Percentiles rank a stretch among this genome's conserved stretches.
phyloP scores from a whole-genome alignment of 768 basidiomycete species.

The Lactifluus echinatus region DNA sequence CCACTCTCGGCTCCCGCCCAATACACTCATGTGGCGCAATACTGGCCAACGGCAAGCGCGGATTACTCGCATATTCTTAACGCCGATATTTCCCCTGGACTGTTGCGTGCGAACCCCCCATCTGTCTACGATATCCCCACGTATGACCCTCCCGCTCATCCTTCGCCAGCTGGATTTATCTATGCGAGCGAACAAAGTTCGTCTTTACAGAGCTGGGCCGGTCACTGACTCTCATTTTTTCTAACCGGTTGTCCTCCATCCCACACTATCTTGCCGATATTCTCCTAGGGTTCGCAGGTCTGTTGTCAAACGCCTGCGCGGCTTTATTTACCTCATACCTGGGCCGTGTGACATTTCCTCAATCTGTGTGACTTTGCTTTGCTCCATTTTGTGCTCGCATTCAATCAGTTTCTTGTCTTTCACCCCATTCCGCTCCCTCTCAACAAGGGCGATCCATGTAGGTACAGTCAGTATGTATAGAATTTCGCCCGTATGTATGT shows the following conservation, averaged over 20 bases:
- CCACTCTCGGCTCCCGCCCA: constrained; percentile 1
- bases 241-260: neutral
- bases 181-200: constrained; percentile 12
- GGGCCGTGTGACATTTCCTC: constrained; percentile 6
- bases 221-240: constrained; percentile 1
- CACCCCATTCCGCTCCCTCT: neutral
- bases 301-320: neutral
- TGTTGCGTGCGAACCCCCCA: constrained; percentile 7
- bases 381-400: neutral
- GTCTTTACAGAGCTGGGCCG: constrained; percentile 15
- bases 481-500: constrained; percentile 6
- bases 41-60: constrained; percentile 5
- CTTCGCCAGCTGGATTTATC: neutral
- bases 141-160: neutral
- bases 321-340: constrained; percentile 1
- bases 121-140: constrained; percentile 4
- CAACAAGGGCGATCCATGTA: constrained; percentile 5
- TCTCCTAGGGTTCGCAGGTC: neutral
- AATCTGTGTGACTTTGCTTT: neutral
- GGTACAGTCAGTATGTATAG: constrained; percentile 16
- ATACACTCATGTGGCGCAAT: constrained; percentile 2
- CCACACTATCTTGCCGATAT: neutral
- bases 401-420: neutral
- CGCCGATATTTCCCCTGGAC: constrained; percentile 11
- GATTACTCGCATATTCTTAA: constrained; percentile 18